Base-by-base conservation (phyloP, 495 filamentous ascomycete genomes). In the Hypoxylon rickii region DNA sequence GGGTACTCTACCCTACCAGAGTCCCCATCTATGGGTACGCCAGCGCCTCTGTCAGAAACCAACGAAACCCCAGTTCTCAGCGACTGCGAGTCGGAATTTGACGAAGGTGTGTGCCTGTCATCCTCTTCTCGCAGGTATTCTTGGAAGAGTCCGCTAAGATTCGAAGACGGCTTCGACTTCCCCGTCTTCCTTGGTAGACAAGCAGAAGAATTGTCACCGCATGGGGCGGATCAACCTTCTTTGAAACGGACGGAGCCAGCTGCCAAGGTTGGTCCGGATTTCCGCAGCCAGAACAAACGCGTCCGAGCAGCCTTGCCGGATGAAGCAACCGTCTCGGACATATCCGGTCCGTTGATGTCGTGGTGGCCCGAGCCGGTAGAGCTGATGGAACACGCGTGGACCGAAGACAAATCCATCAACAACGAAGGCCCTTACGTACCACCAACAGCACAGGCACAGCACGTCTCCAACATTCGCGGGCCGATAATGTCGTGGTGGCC, bases 401-500 rank as follows among this genome's bases (percentile, higher is more conserved):
- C 41, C 24, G 48, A 53, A 4, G 53, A 57, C 3, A 42, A 55
- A 24, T 18, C 24, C 3, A 33, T 26, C 7, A 13, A 44, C 17
- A 40, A 34, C 37, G 39, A 60, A 4, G 33, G 4, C 24, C 11
- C 47, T 13, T 42, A 52, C 11, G 18, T 24, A 24, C 34, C 46
- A 21, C 47, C 37, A 8, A 8, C 15, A 2, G 24, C 51, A 10
- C 26, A 59, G 8, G 24, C 51, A 10, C 26, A 59, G 8, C 63
- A 66, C 11, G 66, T 69, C 31, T 57, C 53, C 1, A 44, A 21
- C 20, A 54, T 64, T 19, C 31, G 48, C 3, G 66, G 66, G 1
- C 42, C 63, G 7, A 4, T 64, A 20, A 69, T 69, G 66, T 58
- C 63, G 6, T 69, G 66, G 66, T 69, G 66, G 66, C 66, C 66